Evolutionary conservation across 176 grass and related monocot species (phyloP).

Genomic region (Elaeis guineensis): DNA sequence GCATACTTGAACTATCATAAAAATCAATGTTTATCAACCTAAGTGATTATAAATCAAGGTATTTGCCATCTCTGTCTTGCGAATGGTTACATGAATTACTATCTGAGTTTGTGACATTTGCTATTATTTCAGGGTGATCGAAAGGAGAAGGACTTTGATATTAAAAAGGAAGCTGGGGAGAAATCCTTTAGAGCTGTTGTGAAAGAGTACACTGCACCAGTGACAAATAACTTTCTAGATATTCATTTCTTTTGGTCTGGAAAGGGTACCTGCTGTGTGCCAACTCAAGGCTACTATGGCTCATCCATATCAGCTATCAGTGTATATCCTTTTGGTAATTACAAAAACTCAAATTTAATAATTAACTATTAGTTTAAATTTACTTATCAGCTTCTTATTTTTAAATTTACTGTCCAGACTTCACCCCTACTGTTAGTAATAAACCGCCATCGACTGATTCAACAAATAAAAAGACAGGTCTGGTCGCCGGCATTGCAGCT

Average conservation of each 20-base stretch:
- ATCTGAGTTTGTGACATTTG: too few relatives aligned
- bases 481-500: slow-evolving; percentile 14
- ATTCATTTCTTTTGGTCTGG: slow-evolving; percentile 37
- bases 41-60: too few relatives aligned
- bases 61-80: too few relatives aligned
- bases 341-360: neutral
- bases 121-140: too few relatives aligned
- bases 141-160: too few relatives aligned
- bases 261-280: slow-evolving; percentile 28
- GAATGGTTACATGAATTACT: too few relatives aligned
- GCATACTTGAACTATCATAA: too few relatives aligned
- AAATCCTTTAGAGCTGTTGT: slow-evolving; percentile 14
- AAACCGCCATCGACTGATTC: neutral
- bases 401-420: neutral
- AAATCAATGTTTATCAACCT: too few relatives aligned
- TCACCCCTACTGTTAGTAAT: slow-evolving; percentile 10
- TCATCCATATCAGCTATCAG: slow-evolving; percentile 25
- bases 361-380: neutral
- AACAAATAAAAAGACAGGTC: slow-evolving; percentile 9
- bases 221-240: slow-evolving; percentile 32
- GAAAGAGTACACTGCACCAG: too few relatives aligned
- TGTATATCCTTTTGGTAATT: slow-evolving; percentile 18
- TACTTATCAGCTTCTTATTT: neutral
- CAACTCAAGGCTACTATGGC: slow-evolving; percentile 17
- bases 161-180: too few relatives aligned